Base-by-base conservation (phyloP, 1,284 basidiomycete genomes). In the Mycena citricolor region DNA sequence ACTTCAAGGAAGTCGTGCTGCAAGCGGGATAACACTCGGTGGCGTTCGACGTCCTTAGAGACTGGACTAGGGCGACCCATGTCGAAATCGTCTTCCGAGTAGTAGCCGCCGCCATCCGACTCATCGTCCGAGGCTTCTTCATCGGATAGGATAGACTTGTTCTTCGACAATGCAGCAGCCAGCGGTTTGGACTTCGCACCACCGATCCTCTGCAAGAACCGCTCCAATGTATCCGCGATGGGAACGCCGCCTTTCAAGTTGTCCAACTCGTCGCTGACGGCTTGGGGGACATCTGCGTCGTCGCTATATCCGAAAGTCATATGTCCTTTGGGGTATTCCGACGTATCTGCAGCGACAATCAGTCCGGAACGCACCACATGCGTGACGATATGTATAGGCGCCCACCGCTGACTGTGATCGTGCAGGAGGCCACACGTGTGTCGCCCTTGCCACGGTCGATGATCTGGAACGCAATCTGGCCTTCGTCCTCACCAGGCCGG, bases 241-340 rank as follows among this genome's bases (percentile, higher is more conserved):
- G 74, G 59, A n/a, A 62, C 57, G 36, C 65, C 61, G 7, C 67
- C 64, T 0, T 73, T 58, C 12, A 81, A 57, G 16, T 61, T 61
- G 46, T 77, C 71, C 8, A 77, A 53, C n/a, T 73, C 62, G 14
- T 60, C 49, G 40, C 64, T 55, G 13, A 79, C 42, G 16, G 62
- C 58, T 0, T 61, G 35, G 1, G 72, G 63, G 8, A 72, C 50
- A 31, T 70, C 64, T 4, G 54, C 52, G 38, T 77, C 73, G 30
- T 69, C 64, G 14, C 72, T 69, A 41, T 76, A 79, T 23, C 76
- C 71, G 54, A 80, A 76, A 49, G 73, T 72, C 1, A 67, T 64
- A 52, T 84, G 81, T 44, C 64, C 67, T 19, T 65, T 66, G 4
- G 81, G 81, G 55, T 84, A 84, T 44, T 80, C 77, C 8, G 81